phyloP scores from a whole-genome alignment of 305 asterid genomes.

The Solanum hybrid region DNA sequence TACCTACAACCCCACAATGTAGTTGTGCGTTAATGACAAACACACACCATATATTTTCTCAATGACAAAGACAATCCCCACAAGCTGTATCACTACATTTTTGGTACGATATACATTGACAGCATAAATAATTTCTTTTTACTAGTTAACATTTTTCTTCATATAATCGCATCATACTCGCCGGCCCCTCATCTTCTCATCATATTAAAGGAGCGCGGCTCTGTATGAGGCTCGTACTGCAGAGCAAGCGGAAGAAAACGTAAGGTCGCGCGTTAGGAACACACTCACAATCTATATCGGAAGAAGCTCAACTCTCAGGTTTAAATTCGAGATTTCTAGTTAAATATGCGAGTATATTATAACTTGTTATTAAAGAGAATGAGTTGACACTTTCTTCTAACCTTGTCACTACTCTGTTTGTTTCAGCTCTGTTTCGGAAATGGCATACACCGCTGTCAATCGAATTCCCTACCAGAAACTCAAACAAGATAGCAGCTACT shows the following conservation, averaged over 20 bases:
- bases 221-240: too few species aligned
- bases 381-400: background rate
- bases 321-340: background rate
- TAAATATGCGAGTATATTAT: background rate
- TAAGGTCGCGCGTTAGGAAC: too few species aligned
- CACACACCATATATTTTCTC: background rate
- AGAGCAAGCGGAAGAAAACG: too few species aligned
- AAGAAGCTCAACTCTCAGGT: background rate
- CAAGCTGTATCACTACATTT: background rate
- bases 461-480: slow-evolving; percentile 42
- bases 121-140: background rate
- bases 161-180: background rate
- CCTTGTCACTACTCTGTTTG: background rate
- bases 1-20: slow-evolving; percentile 30
- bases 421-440: background rate
- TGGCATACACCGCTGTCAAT: slow-evolving; percentile 12
- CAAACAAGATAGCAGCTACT: slow-evolving; percentile 27
- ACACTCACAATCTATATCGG: background rate
- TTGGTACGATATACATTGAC: background rate
- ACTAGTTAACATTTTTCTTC: background rate
- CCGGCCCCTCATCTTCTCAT: too few species aligned
- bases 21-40: slow-evolving; percentile 6
- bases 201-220: too few species aligned
- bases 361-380: background rate
- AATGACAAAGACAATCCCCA: slow-evolving; percentile 9